Conservation (phyloP, 768 basidiomycete genomes). For the Leccinellum albellum region DNA sequence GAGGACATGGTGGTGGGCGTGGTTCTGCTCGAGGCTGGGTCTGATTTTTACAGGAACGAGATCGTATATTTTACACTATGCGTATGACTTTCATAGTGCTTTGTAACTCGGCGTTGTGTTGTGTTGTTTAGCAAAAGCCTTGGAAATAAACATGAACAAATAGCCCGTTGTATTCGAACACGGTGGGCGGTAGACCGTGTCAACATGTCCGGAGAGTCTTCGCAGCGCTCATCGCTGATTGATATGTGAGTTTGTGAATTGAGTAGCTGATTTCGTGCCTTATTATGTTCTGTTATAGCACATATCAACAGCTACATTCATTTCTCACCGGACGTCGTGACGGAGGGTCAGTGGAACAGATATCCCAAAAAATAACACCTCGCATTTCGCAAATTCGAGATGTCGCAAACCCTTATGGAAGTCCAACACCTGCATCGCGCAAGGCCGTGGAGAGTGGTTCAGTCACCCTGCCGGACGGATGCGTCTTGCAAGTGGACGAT, state of each 20-base stretch:
- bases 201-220: conserved; percentile 43
- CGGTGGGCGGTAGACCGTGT: not conserved
- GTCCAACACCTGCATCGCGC: conserved; percentile 63
- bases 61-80: not conserved
- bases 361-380: conserved; percentile 53
- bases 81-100: no score
- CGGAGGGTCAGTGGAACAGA: conserved; percentile 53
- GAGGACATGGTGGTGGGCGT: conserved; percentile 77
- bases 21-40: conserved; percentile 73
- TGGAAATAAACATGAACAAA: conserved; percentile 23
- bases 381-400: conserved; percentile 56
- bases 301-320: conserved; percentile 61
- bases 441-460: conserved; percentile 64
- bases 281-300: conserved; percentile 36
- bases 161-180: conserved; percentile 12
- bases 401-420: conserved; percentile 62
- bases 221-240: conserved; percentile 64
- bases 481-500: conserved; percentile 58
- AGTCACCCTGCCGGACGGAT: conserved; percentile 65
- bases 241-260: conserved; percentile 47
- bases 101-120: conserved; percentile 9
- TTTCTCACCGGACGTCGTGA: conserved; percentile 58
- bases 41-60: conserved; percentile 18
- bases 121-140: conserved; percentile 22
- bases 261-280: not conserved